Base-by-base conservation (phyloP, 1,284 basidiomycete species). In the Malassezia restricta region DNA sequence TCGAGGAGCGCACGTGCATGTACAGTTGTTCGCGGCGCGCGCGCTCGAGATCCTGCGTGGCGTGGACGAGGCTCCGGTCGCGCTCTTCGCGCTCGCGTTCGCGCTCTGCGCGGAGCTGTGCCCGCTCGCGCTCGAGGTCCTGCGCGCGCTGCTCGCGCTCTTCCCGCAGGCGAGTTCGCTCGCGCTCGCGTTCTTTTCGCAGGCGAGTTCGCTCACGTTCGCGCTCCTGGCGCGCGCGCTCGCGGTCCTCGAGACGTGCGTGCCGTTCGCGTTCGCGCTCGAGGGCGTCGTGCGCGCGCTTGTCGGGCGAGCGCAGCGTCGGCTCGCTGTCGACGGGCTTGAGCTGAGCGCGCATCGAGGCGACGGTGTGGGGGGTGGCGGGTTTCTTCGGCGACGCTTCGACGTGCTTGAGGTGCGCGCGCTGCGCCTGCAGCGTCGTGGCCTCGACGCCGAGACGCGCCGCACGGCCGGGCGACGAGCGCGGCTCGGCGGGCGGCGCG, bases 401-500 rank as follows among this genome's bases (percentile, higher is more conserved):
- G 6, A 47, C 35, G n/a, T 15, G 44, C 35, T 39, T 47, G 12
- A 47, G 44, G 28, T 47, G 44, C 12, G 44, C 44, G 29, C 44
- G 44, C 35, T 47, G 44, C 27, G 44, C 27, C 35, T 27, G 24
- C 6, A 47, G 44, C 1, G 35, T 39, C 15, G 32, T 29, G 14
- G 44, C 29, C 39, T 40, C 35, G 44, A 35, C 9, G 29, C 24
- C 35, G 11, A 31, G 33, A 29, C 28, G 28, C 29, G 35, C n/a
- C 30, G 39, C 41, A 40, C 30, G 27, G 11, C 44, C 47, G 30
- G 9, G 28, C 42, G 29, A 27, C 0, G 39, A 29, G 14, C 32
- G 32, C 5, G 8, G 14, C 7, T 24, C n/a, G 1, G 39, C 39
- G 9, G 11, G 39, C 33, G 11, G 8, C 39, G 3, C 83, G 83